Evolutionary conservation across 1,284 basidiomycete species (phyloP), one percentile per base, ranked within the genome.

Genomic region (Calocybe gambosa): DNA sequence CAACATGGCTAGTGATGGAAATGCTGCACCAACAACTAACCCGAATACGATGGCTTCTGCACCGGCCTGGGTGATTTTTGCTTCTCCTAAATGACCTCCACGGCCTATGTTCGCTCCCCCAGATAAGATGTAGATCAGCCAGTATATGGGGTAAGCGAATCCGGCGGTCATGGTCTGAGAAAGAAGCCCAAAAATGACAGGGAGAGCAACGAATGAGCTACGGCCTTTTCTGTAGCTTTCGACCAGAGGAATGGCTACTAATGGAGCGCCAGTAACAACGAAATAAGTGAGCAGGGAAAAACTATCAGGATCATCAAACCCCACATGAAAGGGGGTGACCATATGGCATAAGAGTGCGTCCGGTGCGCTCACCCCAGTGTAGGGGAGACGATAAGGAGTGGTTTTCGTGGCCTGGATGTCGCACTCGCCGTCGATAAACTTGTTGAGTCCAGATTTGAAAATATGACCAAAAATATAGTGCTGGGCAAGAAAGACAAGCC

Each of bases 41-140:
- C 64, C 66, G 42, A 75, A 73, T 12, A 71, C 49, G 16, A 69
- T 55, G 15, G 71, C 71, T 53, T 76, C 67, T 5, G 70, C 72
- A 34, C 68, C 63, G 15, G 59, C 68, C 45, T 68, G 64, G 7
- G 63, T 57, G 29, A 72, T 57, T 16, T 49, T 53, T 0, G 59
- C 51, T 15, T 52, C 43, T 18, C 42, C 46, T 12, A 47, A 50
- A 33, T 49, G 43, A n/a, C 5, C 9, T 40, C 43, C 42, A 34
- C 39, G 38, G 8, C 51, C 48, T 13, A 37, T 42, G 31, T 50
- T 54, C 18, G 61, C 50, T 2, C 62, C 54, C 2, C 66, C 65
- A 0, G 66, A 64, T 31, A 66, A 46, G 45, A 73, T 61, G 50
- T 72, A 67, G 18, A 66, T 42, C 21, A 72, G 51, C 64, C 67